A percentile compares a stretch with the other conserved stretches of the same genome.
These are phyloP conservation scores for Pichia sp. DNA, from an alignment of 1,139 yeast species.

Conservation along the genomic window DNA sequence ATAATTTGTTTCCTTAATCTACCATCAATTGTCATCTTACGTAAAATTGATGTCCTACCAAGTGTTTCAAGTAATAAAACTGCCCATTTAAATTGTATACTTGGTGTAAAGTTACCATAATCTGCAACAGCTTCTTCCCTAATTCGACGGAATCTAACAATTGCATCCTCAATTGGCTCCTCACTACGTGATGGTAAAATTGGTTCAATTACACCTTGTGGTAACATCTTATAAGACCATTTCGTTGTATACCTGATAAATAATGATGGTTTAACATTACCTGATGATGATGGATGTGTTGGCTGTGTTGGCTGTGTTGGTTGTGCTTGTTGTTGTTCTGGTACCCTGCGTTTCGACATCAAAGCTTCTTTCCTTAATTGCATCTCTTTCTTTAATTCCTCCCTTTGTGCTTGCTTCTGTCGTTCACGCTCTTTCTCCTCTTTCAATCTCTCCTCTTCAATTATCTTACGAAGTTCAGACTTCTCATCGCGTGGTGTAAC, in stretches of 20 bases:
- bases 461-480: background rate
- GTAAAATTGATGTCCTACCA: constrained; percentile 32
- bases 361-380: constrained; percentile 3
- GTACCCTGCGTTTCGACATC: constrained; percentile 20
- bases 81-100: constrained; percentile 45
- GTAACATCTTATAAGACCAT: constrained; percentile 16
- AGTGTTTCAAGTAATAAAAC: constrained; percentile 40
- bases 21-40: constrained; percentile 40
- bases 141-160: constrained; percentile 24
- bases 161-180: constrained; percentile 21
- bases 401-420: background rate
- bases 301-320: background rate
- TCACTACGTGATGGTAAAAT: constrained; percentile 26
- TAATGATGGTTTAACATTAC: background rate
- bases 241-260: constrained; percentile 17
- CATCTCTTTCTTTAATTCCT: background rate
- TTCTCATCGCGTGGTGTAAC: constrained; percentile 1
- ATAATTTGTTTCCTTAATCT: constrained; percentile 26
- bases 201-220: constrained; percentile 26
- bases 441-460: background rate
- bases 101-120: constrained; percentile 33
- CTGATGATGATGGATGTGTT: background rate
- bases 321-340: constrained; percentile 17
- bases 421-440: background rate
- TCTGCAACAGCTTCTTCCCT: constrained; percentile 31